A percentile compares a stretch with the other conserved stretches of the same genome.
Conservation (phyloP, 257 asterid genomes). For the Solanum pennellii region DNA sequence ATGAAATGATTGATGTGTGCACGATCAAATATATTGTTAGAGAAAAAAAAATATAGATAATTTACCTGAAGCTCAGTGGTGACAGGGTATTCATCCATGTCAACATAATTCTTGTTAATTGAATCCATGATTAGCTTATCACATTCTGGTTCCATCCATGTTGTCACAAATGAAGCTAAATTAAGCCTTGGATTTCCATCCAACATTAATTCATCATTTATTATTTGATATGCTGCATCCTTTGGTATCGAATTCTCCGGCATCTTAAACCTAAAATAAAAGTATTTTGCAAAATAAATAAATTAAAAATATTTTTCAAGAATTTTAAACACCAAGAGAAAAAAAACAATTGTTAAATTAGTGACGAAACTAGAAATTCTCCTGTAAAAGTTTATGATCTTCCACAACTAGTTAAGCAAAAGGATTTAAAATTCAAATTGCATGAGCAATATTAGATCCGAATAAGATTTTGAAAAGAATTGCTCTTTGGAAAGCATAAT, state of each 20-base stretch:
- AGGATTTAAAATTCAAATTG: not conserved
- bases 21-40: not conserved
- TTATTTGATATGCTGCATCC: constrained; percentile 20
- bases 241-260: constrained; percentile 12
- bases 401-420: not conserved
- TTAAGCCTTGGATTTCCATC: constrained; percentile 19
- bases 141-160: constrained; percentile 26
- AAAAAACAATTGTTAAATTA: not conserved
- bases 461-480: not conserved
- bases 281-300: not conserved
- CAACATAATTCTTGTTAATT: constrained; percentile 16
- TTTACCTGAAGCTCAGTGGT: constrained; percentile 18
- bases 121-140: constrained; percentile 18
- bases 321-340: not conserved
- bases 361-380: not conserved
- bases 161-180: constrained; percentile 19
- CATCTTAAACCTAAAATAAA: constrained; percentile 6
- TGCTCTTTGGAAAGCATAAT: too few relatives aligned
- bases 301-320: not conserved
- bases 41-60: not conserved
- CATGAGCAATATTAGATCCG: not conserved
- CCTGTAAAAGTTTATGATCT: not conserved
- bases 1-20: not conserved
- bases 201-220: constrained; percentile 16
- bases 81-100: constrained; percentile 23